Evolutionary conservation across 2,329 filamentous ascomycete genomes (phyloP).

Genomic region (Diaporthe vexans): DNA sequence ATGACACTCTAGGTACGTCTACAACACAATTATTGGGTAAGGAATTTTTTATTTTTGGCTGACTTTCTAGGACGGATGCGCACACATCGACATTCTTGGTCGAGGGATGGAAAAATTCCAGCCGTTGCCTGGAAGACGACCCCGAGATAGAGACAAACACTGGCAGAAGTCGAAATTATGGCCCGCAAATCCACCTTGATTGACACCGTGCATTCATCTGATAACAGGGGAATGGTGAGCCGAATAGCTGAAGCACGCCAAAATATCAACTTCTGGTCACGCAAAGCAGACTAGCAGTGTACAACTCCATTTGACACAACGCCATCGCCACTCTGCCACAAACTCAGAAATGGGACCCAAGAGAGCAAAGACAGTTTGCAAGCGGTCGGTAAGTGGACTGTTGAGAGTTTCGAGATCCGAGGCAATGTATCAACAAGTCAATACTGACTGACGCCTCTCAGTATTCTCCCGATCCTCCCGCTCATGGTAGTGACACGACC

Average conservation of each 20-base stretch:
- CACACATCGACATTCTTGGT: background rate
- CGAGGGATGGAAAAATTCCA: background rate
- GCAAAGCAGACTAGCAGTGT: too few species aligned
- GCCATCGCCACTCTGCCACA: background rate
- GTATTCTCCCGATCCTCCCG: background rate
- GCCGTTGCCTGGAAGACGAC: background rate
- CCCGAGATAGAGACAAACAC: background rate
- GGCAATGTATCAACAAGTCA: background rate
- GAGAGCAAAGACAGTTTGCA: background rate
- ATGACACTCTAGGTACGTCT: too few species aligned
- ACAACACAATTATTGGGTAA: too few species aligned
- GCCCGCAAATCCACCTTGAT: background rate
- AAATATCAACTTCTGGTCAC: too few species aligned
- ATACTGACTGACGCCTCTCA: background rate
- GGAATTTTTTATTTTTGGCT: too few species aligned
- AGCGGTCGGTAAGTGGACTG: background rate
- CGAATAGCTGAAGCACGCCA: too few species aligned
- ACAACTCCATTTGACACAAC: too few species aligned
- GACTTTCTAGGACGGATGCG: too few species aligned
- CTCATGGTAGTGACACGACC: background rate
- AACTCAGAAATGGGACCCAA: background rate
- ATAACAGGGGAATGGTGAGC: too few species aligned
- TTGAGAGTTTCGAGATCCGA: background rate
- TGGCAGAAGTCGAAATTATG: background rate
- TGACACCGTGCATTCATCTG: background rate